Percentiles rank a stretch among this genome's conserved stretches.
These are phyloP conservation scores for Didymella lethalis DNA, from an alignment of 2,329 filamentous ascomycete species.

Conservation along the genomic window DNA sequence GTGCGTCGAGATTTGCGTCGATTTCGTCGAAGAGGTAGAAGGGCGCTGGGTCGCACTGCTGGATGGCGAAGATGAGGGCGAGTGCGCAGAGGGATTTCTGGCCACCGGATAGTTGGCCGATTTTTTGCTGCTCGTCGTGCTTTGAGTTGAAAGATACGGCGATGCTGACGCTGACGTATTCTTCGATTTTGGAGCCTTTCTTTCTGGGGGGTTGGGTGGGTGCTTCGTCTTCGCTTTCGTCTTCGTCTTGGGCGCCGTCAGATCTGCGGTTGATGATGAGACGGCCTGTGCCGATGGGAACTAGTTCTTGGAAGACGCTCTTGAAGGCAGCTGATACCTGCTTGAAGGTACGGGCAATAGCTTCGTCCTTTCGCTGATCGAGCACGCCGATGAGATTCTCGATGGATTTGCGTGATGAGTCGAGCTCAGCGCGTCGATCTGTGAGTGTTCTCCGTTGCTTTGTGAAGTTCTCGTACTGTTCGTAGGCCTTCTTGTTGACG, in stretches of 20 bases:
- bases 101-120: slow-evolving; percentile 94
- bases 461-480: slow-evolving; percentile 98
- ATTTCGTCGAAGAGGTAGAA: slow-evolving; percentile 99
- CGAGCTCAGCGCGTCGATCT: slow-evolving; percentile 84
- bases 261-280: slow-evolving; percentile 92
- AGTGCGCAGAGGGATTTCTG: slow-evolving; percentile 98
- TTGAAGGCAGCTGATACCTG: slow-evolving; percentile 95
- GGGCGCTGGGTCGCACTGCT: slow-evolving; percentile 94
- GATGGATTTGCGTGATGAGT: slow-evolving; percentile 85
- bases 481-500: slow-evolving; percentile 99
- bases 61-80: slow-evolving; percentile 98
- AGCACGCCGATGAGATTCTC: slow-evolving; percentile 91
- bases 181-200: slow-evolving; percentile 71
- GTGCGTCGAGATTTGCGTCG: slow-evolving; percentile 95
- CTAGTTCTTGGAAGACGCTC: slow-evolving; percentile 91
- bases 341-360: slow-evolving; percentile 97
- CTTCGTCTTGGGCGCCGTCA: slow-evolving; percentile 73
- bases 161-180: slow-evolving; percentile 95
- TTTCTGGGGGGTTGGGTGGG: slow-evolving; percentile 37
- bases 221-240: slow-evolving; percentile 54
- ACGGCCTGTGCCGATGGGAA: slow-evolving; percentile 89
- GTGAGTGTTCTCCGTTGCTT: slow-evolving; percentile 87
- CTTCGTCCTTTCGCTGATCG: slow-evolving; percentile 95
- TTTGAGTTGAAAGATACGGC: slow-evolving; percentile 99
- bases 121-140: slow-evolving; percentile 96